Evolutionary conservation across 345 rosid genomes (phyloP), one percentile per base, ranked within the genome.

Genomic region (Orychophragmus violaceus): DNA sequence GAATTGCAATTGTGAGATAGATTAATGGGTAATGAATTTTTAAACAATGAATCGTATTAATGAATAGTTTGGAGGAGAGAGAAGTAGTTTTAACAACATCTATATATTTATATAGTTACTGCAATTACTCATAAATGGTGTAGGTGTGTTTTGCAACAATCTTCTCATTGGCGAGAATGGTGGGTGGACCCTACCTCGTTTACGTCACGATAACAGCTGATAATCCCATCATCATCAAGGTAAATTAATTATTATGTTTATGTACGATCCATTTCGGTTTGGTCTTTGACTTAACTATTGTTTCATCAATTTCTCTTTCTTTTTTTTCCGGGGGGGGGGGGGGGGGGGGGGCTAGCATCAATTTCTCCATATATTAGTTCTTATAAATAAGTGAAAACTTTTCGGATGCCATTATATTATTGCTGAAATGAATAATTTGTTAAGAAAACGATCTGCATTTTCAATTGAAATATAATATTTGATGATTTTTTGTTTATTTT

Each of bases 111-210:
- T n/a, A n/a, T n/a, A n/a, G n/a, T n/a, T n/a, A n/a, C n/a, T n/a
- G n/a, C n/a, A 23, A 0, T 35, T 7, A 14, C 4, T 28, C 23
- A 18, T 25, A 52, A 41, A 44, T 36, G 11, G 4, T 39, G 35
- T 41, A 76, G 79, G 58, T 59, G 14, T 50, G 71, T 69, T 76
- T 76, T 70, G 79, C 79, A 29, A 65, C 55, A 45, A 64, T 76
- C 16, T 76, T 76, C 64, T 70, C 76, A 30, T 65, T 76, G 41
- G 76, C 76, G 16, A 76, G 76, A 60, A 76, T 76, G 79, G 72
- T 70, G 36, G 46, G 35, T 48, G 79, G 79, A 32, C 79, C 79
- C 21, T 76, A 59, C 69, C 63, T 76, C 7, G 44, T 72, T 32
- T 70, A 64, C 33, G 62, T 70, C 5, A 76, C 79, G 35, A 17